Evolutionary conservation across 495 filamentous ascomycete species (phyloP), one percentile per base, ranked within the genome.

Genomic region (Delitschia confertaspora): DNA sequence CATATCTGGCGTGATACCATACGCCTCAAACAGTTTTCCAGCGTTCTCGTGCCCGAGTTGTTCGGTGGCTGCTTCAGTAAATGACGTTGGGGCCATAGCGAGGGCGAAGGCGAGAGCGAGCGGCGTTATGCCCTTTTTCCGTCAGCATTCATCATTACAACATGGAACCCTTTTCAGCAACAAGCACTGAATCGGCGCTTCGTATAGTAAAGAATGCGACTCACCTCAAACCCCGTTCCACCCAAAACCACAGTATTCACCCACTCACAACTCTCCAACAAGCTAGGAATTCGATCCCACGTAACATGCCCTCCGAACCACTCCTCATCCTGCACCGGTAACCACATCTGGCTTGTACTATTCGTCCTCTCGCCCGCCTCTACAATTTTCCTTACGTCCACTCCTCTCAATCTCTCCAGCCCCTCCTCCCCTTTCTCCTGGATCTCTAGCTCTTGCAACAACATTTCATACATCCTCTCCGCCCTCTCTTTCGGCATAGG

Each of bases 181-280:
- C n/a, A n/a, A n/a, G n/a, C n/a, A n/a, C 3, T 14, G 29, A 6
- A 14, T n/a, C 11, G 6, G 29, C 11, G 29, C 11, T 31, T 2
- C 16, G 29, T 29, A n/a, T 29, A 7, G 29, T 11, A 14, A 6
- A 14, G 29, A 6, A 14, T 11, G 29, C 11, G 6, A 6, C 22
- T 2, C 37, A 49, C 47, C 34, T 51, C 47, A 10, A 51, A 39
- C 0, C 40, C 47, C 6, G 47, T 45, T n/a, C 9, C 29, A 2
- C 47, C 47, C 6, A 51, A 19, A 2, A 51, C 20, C 16, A 51
- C 33, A 10, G 33, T 38, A 24, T 51, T 23, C 2, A 51, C 40
- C 47, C 47, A 51, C 1, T 45, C 33, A 34, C 47, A 51, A 14
- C 22, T 21, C 4, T 34, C 33, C 9, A 45, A 5, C 3, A 51